Base-by-base conservation (phyloP, 768 basidiomycete genomes). In the Rhizopogon vulgaris region DNA sequence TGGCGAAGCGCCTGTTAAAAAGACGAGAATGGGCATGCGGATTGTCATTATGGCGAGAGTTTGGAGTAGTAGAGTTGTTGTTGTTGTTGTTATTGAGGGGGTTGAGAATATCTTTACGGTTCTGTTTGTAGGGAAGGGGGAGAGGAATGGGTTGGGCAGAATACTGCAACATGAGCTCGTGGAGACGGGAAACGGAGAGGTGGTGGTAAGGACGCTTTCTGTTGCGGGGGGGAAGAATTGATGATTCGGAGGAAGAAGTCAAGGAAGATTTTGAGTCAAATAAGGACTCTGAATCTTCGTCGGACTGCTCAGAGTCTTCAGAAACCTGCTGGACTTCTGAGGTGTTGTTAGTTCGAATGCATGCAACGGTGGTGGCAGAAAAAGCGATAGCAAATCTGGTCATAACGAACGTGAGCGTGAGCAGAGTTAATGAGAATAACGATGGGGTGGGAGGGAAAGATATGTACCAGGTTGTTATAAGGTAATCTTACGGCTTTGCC, bases 151-250 rank as follows among this genome's bases (percentile, higher is more conserved):
- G 66, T 48, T 68, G 66, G 3, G 68, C 68, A 18, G 66, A 68
- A 7, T 78, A 79, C 71, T 82, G 81, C 78, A 83, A 79, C 82
- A 84, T 84, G 69, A 67, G 74, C 57, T 65, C 56, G 57, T 56
- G 61, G 10, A 63, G 59, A 38, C 46, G 59, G 52, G 61, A 64
- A 38, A 64, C 65, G 38, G 62, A 60, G 48, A 65, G 64, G 59
- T 56, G 64, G 52, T 59, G 61, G 55, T 65, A 57, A 59, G 61
- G 68, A 61, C 65, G 67, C 63, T 65, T 52, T 34, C 36, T 46
- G 48, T 53, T 53, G 22, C 22, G 22, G 61, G 66, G 66, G 56
- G 62, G 56, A 41, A 41, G 53, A 53, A 46, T 46, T 32, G 59
- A 60, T 59, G 69, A 57, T 47, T 55, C 41, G 51, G 41, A 50